These are phyloP conservation scores for Combretum micranthum DNA, from an alignment of 345 rosid genomes.

Conservation along the genomic window DNA sequence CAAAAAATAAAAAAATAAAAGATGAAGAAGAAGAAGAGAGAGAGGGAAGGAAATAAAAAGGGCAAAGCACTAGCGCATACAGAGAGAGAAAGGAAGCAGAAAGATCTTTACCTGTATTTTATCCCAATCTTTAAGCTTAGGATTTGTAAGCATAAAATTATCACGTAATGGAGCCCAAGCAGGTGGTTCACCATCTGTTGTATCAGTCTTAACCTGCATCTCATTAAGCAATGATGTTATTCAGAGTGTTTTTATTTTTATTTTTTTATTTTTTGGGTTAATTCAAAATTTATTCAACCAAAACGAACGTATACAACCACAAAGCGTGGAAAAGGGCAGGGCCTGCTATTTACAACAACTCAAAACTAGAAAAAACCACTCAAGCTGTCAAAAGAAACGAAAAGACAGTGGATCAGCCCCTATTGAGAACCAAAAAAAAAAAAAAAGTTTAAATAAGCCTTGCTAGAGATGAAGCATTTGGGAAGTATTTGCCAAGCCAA, in stretches of 20 bases:
- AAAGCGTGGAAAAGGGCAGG: too few relatives aligned
- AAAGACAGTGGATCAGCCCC: too few relatives aligned
- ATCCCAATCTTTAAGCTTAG: constrained; percentile 88
- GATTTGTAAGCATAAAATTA: constrained; percentile 81
- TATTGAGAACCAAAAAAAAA: too few relatives aligned
- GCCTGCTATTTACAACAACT: too few relatives aligned
- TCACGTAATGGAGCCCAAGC: constrained; percentile 96
- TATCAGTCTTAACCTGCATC: constrained; percentile 32
- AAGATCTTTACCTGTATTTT: constrained; percentile 53
- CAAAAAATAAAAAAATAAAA: background rate
- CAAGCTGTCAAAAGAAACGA: too few relatives aligned
- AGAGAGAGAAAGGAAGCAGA: background rate
- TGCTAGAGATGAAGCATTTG: too few relatives aligned
- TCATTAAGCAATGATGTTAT: background rate
- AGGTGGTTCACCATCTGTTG: constrained; percentile 46
- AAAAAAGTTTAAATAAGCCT: too few relatives aligned
- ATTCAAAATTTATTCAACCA: too few relatives aligned
- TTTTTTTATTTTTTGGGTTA: background rate
- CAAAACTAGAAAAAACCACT: too few relatives aligned
- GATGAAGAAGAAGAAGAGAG: background rate
- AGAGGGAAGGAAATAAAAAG: background rate
- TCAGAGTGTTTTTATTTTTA: background rate
- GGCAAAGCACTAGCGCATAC: background rate
- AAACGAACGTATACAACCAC: too few relatives aligned
- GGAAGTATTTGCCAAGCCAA: too few relatives aligned